phyloP scores from a whole-genome alignment of 2,329 filamentous ascomycete genomes.

The Sclerotinia minor region DNA sequence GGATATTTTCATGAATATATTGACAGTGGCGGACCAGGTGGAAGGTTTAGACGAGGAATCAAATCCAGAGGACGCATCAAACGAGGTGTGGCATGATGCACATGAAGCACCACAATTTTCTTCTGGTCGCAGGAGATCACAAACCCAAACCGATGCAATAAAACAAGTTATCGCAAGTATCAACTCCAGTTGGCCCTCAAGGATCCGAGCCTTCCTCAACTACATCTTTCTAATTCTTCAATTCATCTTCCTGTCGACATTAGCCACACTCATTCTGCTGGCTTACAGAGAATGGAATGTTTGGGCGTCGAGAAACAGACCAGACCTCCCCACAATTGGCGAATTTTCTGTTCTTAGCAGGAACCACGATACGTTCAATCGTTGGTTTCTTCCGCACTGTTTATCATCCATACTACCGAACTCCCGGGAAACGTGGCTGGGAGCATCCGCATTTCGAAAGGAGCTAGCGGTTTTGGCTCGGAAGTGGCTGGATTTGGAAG shows the following conservation, averaged over 20 bases:
- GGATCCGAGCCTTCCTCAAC: slow-evolving; percentile 10
- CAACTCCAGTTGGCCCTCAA: background rate
- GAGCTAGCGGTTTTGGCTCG: slow-evolving; percentile 8
- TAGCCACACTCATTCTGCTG: slow-evolving; percentile 3
- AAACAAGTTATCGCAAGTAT: slow-evolving; percentile 1
- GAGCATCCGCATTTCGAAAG: background rate
- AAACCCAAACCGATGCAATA: background rate
- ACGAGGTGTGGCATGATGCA: slow-evolving; percentile 8
- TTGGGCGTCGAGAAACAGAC: slow-evolving; percentile 5
- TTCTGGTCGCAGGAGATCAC: background rate
- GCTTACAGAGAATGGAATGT: slow-evolving; percentile 4
- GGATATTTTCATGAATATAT: slow-evolving; percentile 16
- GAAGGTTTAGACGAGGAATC: background rate
- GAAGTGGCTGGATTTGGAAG: slow-evolving; percentile 20
- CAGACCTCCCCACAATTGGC: background rate
- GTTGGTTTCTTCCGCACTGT: slow-evolving; percentile 13
- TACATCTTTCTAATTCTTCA: slow-evolving; percentile 11
- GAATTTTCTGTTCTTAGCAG: background rate
- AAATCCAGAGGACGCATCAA: background rate
- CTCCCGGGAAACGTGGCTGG: slow-evolving; percentile 9
- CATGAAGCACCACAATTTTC: background rate
- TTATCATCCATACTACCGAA: slow-evolving; percentile 5
- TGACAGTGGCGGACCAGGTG: slow-evolving; percentile 10
- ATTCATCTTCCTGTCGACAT: background rate
- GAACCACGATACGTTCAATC: background rate